A percentile compares a stretch with the other conserved stretches of the same genome.
Evolutionary conservation across 2,329 filamentous ascomycete species (phyloP).

Genomic region (Colletotrichum truncatum): DNA sequence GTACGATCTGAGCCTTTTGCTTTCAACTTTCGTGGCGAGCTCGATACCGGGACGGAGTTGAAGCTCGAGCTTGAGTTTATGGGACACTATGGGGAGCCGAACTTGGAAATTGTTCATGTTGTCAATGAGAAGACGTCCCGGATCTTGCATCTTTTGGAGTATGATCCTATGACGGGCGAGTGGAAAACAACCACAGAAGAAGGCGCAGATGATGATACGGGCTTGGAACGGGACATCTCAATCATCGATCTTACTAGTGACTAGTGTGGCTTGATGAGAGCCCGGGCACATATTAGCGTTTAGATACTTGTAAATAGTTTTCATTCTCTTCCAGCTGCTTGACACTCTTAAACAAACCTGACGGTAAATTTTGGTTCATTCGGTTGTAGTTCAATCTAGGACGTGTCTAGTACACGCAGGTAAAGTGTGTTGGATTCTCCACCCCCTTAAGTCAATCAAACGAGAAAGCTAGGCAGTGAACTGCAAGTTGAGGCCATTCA

Average conservation of each 20-base stretch:
- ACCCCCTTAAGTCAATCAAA: too few relatives aligned
- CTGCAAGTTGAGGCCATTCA: too few relatives aligned
- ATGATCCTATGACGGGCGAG: slow-evolving; percentile 37
- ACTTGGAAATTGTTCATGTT: slow-evolving; percentile 39
- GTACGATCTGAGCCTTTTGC: slow-evolving; percentile 47
- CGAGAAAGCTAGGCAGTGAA: too few relatives aligned
- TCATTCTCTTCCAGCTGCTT: too few relatives aligned
- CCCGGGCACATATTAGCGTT: too few relatives aligned
- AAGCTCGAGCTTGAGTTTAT: slow-evolving; percentile 56
- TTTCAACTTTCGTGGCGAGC: slow-evolving; percentile 42
- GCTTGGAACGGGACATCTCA: neutral
- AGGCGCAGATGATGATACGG: rapidly evolving
- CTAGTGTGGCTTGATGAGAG: too few relatives aligned
- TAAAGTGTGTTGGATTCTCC: too few relatives aligned
- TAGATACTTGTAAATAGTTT: too few relatives aligned
- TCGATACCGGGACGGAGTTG: slow-evolving; percentile 36
- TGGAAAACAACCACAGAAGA: slow-evolving; percentile 32
- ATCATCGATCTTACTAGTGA: neutral
- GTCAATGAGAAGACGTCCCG: slow-evolving; percentile 25
- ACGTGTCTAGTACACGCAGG: too few relatives aligned
- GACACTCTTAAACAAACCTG: too few relatives aligned
- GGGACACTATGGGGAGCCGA: slow-evolving; percentile 56
- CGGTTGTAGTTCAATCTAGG: too few relatives aligned
- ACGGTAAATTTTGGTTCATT: too few relatives aligned
- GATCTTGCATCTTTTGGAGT: slow-evolving; percentile 39